Evolutionary conservation across 306 rosid genomes (phyloP), one percentile per base, ranked within the genome.

Genomic region (Elaeagnus macrophylla): DNA sequence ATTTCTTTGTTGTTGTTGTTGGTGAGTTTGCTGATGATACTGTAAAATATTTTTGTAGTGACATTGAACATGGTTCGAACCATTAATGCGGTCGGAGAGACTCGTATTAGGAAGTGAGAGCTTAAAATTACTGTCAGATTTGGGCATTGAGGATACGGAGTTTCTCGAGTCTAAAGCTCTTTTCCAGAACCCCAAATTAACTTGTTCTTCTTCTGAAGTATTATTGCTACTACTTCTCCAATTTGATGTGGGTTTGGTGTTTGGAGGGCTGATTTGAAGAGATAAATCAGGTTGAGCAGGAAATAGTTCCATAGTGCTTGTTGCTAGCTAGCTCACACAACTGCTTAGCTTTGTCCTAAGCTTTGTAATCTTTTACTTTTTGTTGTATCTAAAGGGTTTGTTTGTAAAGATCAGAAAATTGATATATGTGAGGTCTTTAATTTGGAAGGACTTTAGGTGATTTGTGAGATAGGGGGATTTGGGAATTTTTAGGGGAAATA

Each of bases 251-350:
- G 81, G 60, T 68, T 78, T 73, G 46, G 48, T 49, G 71, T 76
- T 84, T 45, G 94, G 94, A 59, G 94, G 94, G 60, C 88, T 84
- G 70, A 84, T 84, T 81, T 84, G 94, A 39, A 84, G 64, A 12
- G 85, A 78, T 62, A 84, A 76, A 70, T 84, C 94, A 66, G 94
- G 94, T 65, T 84, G 94, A 38, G 94, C 94, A 20, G 94, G 94
- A 54, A 84, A 84, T 38, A 84, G 63, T 69, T 84, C 94, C 94
- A 82, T 79, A 25, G 32, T 25, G 2, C 37, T 69, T 17, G 17
- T 11, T 36, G 6, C n/a, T n/a, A n/a, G n/a, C n/a, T n/a, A n/a
- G n/a, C 6, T 37, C 6, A 80, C 32, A 25, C 32, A 25, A 25
- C 32, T 2, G 4, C 2, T 25, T 25, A 25, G 32, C 32, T 25